These are phyloP conservation scores for Euphorbia celastroides DNA, from an alignment of 441 rosid genomes.

Conservation along the genomic window DNA sequence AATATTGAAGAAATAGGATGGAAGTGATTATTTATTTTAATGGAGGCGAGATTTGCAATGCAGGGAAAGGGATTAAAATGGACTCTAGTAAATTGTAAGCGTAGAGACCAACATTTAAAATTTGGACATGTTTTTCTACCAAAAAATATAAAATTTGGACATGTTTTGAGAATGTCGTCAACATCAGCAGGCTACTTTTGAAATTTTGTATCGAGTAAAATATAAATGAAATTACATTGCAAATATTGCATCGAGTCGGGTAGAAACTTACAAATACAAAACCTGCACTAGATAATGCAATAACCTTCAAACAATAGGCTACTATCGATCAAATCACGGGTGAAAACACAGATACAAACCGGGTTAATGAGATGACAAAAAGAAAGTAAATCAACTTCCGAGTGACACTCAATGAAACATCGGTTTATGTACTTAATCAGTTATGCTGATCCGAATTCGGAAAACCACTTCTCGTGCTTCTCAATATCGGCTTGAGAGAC, in stretches of 20 bases:
- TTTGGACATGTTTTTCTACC: background rate
- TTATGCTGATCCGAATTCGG: slow-evolving; percentile 59
- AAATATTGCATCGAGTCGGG: slow-evolving; percentile 10
- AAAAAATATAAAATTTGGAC: background rate
- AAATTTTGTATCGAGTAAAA: too few relatives aligned
- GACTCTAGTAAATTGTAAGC: background rate
- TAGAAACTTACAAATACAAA: slow-evolving; percentile 13
- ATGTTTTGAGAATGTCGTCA: background rate
- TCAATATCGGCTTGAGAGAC: slow-evolving; percentile 86
- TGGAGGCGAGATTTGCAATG: background rate
- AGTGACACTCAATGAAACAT: background rate
- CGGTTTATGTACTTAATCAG: slow-evolving; percentile 6
- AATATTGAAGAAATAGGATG: too few relatives aligned
- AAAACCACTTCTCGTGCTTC: slow-evolving; percentile 77
- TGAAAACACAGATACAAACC: slow-evolving; percentile 4
- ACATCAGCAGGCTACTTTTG: background rate
- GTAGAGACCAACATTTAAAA: background rate
- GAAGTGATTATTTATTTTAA: too few relatives aligned
- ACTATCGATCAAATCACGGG: slow-evolving; percentile 17
- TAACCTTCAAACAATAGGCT: slow-evolving; percentile 11
- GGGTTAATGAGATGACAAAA: background rate
- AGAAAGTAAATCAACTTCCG: slow-evolving; percentile 4
- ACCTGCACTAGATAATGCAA: slow-evolving; percentile 4
- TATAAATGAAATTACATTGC: background rate
- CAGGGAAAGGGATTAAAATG: background rate